These are phyloP conservation scores for Dothideomycetes sp. DNA, from an alignment of 2,329 filamentous ascomycete genomes.

Conservation along the genomic window DNA sequence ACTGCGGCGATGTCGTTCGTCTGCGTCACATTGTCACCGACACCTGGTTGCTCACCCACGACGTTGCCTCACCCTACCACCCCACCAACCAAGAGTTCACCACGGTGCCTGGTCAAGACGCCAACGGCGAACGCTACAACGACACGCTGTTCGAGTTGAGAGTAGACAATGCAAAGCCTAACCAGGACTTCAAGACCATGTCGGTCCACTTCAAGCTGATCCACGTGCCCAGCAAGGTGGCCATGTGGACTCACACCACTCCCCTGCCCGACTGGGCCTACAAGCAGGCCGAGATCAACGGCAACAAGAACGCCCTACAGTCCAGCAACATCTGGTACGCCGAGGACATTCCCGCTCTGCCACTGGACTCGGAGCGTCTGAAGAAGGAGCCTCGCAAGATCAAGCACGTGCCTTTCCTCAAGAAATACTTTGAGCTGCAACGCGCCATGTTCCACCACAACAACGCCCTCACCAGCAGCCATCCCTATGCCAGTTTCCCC, in stretches of 20 bases:
- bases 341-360: slow-evolving; percentile 78
- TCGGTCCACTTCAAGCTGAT: slow-evolving; percentile 93
- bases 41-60: slow-evolving; percentile 79
- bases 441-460: slow-evolving; percentile 99
- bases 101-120: slow-evolving; percentile 63
- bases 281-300: slow-evolving; percentile 98
- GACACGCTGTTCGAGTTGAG: slow-evolving; percentile 91
- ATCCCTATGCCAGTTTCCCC: slow-evolving; percentile 89
- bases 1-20: slow-evolving; percentile 76
- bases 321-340: slow-evolving; percentile 92
- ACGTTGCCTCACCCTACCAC: slow-evolving; percentile 91
- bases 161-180: slow-evolving; percentile 73
- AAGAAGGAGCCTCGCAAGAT: slow-evolving; percentile 67
- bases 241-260: slow-evolving; percentile 96
- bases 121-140: slow-evolving; percentile 63
- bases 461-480: slow-evolving; percentile 91
- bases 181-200: slow-evolving; percentile 80
- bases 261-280: slow-evolving; percentile 95
- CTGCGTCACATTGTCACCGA: slow-evolving; percentile 82
- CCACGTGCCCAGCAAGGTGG: slow-evolving; percentile 88
- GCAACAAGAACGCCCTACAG: slow-evolving; percentile 88
- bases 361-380: slow-evolving; percentile 61
- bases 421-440: slow-evolving; percentile 94
- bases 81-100: slow-evolving; percentile 99
- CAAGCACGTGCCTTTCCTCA: slow-evolving; percentile 78